Percentiles rank a stretch among this genome's conserved stretches.
Conservation (phyloP, 768 basidiomycete genomes). For the Pisolithus microcarpus region DNA sequence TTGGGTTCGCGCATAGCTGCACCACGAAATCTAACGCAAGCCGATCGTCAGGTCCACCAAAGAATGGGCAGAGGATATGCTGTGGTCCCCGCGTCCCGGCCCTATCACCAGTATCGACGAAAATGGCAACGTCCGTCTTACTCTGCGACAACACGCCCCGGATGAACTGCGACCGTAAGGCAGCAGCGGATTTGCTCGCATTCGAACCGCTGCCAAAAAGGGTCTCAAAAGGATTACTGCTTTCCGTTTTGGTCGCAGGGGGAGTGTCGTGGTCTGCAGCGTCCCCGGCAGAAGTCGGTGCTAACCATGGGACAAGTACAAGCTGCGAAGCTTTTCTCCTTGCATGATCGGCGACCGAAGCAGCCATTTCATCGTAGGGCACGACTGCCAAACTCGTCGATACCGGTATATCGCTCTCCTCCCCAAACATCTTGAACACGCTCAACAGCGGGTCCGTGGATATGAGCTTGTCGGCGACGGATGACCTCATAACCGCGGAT, state of each 20-base stretch:
- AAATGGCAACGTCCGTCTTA: slow-evolving; percentile 74
- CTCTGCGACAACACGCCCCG: slow-evolving; percentile 72
- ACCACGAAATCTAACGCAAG: slow-evolving; percentile 74
- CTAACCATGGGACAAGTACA: slow-evolving; percentile 78
- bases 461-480: slow-evolving; percentile 64
- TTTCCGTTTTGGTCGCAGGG: slow-evolving; percentile 17
- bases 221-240: slow-evolving; percentile 64
- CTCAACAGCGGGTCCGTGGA: slow-evolving; percentile 65
- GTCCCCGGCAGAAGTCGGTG: slow-evolving; percentile 28
- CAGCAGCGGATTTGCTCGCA: slow-evolving; percentile 44
- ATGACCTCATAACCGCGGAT: slow-evolving; percentile 78
- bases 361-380: slow-evolving; percentile 63
- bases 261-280: slow-evolving; percentile 26
- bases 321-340: slow-evolving; percentile 55
- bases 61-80: slow-evolving; percentile 83
- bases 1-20: slow-evolving; percentile 62
- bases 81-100: slow-evolving; percentile 28
- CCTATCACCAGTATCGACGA: slow-evolving; percentile 60
- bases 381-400: slow-evolving; percentile 71
- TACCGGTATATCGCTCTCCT: slow-evolving; percentile 60
- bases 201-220: slow-evolving; percentile 53
- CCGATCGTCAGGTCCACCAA: slow-evolving; percentile 92
- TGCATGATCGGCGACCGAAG: slow-evolving; percentile 56
- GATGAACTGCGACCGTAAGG: slow-evolving; percentile 76
- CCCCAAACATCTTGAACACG: slow-evolving; percentile 72